phyloP scores from a whole-genome alignment of 2,329 filamentous ascomycete species.

The Xylariaceae sp. region DNA sequence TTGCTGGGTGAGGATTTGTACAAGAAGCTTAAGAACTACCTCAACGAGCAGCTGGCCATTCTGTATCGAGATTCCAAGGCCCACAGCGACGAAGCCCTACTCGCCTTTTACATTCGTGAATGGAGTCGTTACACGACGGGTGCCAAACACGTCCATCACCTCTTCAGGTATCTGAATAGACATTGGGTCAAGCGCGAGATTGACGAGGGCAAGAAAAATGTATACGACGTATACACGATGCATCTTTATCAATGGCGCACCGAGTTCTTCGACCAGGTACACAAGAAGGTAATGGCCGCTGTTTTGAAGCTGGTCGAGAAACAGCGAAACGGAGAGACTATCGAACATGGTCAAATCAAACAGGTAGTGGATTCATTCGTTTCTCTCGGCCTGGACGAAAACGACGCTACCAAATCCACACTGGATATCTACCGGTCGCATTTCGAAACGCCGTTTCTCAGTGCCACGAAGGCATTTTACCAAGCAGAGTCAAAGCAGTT shows the following conservation, averaged over 20 bases:
- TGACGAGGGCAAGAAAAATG: conserved; percentile 96
- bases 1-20: conserved; percentile 95
- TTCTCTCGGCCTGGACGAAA: conserved; percentile 87
- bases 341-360: conserved; percentile 95
- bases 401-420: conserved; percentile 87
- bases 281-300: conserved; percentile 86
- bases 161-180: conserved; percentile 92
- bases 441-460: conserved; percentile 89
- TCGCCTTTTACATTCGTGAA: conserved; percentile 91
- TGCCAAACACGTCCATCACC: conserved; percentile 94
- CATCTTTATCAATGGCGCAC: conserved; percentile 94
- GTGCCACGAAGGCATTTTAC: conserved; percentile 81
- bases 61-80: conserved; percentile 68
- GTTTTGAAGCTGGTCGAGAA: conserved; percentile 95
- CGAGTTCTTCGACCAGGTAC: conserved; percentile 80
- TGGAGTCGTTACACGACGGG: conserved; percentile 95
- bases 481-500: conserved; percentile 89
- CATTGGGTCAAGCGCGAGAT: conserved; percentile 99
- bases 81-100: conserved; percentile 83
- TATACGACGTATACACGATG: conserved; percentile 96
- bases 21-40: conserved; percentile 80
- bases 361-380: conserved; percentile 95
- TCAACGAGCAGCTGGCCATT: conserved; percentile 67
- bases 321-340: conserved; percentile 94
- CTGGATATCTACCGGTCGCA: conserved; percentile 89